These are phyloP conservation scores for Rutidosis leptorrhynchoides DNA, from an alignment of 129 eudicot species.

Conservation along the genomic window DNA sequence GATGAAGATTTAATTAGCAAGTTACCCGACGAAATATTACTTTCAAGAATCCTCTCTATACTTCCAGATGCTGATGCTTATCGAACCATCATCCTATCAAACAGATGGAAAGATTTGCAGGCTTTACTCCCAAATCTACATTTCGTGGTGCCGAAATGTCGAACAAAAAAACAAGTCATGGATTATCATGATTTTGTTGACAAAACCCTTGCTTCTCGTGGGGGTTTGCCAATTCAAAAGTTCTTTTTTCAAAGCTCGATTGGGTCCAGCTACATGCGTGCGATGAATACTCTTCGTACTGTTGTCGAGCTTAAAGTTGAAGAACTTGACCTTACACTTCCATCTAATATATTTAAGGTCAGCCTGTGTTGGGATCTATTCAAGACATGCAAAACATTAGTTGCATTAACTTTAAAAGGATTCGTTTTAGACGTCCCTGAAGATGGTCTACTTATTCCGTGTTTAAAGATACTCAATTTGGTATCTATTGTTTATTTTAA, in stretches of 20 bases:
- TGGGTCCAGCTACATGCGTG: constrained; percentile 17
- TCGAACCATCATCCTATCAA: neutral
- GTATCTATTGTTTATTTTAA: constrained; percentile 8
- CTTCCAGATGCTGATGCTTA: neutral
- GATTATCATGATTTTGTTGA: constrained; percentile 26
- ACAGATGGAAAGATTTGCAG: neutral
- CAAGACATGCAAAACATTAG: neutral
- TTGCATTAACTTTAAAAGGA: constrained; percentile 22
- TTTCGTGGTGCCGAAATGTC: neutral
- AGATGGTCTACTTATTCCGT: constrained; percentile 6
- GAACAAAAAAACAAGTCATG: neutral
- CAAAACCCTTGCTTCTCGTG: constrained; percentile 16
- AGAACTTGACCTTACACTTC: constrained; percentile 20
- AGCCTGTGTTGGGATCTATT: too few relatives aligned
- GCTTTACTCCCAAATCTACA: constrained; percentile 21
- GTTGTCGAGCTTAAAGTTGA: constrained; percentile 14
- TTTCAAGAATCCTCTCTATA: neutral
- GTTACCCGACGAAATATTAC: neutral
- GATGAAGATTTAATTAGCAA: neutral
- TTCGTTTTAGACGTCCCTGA: constrained; percentile 24
- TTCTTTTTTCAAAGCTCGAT: constrained; percentile 21
- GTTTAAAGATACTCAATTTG: constrained; percentile 16
- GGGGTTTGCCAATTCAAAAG: constrained; percentile 5
- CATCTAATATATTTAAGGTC: constrained; percentile 8
- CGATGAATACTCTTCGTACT: neutral